Percentiles rank a stretch among this genome's conserved stretches.
Conservation (phyloP, 2,329 filamentous ascomycete species). For the Colletotrichum viniferum region DNA sequence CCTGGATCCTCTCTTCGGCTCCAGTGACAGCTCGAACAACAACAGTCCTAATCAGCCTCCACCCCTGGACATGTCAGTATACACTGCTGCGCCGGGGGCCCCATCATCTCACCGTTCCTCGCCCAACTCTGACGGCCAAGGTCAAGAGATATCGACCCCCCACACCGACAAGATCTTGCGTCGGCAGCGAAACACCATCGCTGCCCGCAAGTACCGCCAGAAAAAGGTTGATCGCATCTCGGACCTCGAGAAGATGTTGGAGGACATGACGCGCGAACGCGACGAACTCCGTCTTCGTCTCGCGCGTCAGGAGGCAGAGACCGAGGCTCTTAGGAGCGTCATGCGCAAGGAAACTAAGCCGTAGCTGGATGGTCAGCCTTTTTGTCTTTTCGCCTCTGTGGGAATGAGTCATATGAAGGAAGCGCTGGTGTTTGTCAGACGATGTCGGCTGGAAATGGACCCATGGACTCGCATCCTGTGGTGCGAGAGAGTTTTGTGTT, state of each 20-base stretch:
- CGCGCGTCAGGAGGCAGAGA: slow-evolving; percentile 69
- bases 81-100: not conserved
- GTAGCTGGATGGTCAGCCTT: not conserved
- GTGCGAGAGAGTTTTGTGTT: not conserved
- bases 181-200: slow-evolving; percentile 71
- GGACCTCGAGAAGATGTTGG: slow-evolving; percentile 64
- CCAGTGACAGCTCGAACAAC: slow-evolving; percentile 4
- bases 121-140: not conserved
- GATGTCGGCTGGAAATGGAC: not conserved
- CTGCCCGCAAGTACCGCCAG: slow-evolving; percentile 74
- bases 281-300: slow-evolving; percentile 68
- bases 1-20: slow-evolving; percentile 6
- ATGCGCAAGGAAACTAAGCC: slow-evolving; percentile 27
- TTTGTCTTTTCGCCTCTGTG: not conserved
- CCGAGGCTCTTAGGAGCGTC: slow-evolving; percentile 62
- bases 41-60: slow-evolving; percentile 18
- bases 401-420: not conserved
- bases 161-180: slow-evolving; percentile 46
- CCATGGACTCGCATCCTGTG: not conserved
- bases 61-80: slow-evolving; percentile 8
- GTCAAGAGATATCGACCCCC: not conserved
- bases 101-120: slow-evolving; percentile 1
- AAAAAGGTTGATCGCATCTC: slow-evolving; percentile 70
- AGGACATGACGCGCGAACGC: slow-evolving; percentile 62
- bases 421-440: not conserved